Conservation (phyloP, 139 green algal genomes). For the Marvania coccoides region DNA sequence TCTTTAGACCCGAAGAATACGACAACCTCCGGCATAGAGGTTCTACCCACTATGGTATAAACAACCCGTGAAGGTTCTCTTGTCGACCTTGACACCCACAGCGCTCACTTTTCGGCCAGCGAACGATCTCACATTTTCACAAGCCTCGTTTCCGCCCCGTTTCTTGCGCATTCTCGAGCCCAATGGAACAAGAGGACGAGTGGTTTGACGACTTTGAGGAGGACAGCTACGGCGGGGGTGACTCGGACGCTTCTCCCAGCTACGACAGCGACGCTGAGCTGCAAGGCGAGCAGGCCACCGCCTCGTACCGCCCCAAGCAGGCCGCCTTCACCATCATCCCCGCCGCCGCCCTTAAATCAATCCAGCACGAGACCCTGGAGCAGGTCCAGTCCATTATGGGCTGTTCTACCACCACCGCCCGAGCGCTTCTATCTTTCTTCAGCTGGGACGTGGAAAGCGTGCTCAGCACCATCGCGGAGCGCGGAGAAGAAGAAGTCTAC, state of each 20-base stretch:
- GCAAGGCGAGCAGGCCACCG: background rate
- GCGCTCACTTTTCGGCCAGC: no score
- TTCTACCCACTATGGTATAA: no score
- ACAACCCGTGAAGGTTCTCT: no score
- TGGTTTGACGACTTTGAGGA: conserved; percentile 23
- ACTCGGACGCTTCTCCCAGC: background rate
- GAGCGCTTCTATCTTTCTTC: conserved; percentile 67
- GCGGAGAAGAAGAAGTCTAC: conserved; percentile 33
- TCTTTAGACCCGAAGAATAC: no score
- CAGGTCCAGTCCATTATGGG: conserved; percentile 53
- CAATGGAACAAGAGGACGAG: conserved; percentile 1
- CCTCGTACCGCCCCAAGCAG: background rate
- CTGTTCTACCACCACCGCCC: conserved; percentile 39
- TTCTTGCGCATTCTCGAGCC: background rate
- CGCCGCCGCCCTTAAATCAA: background rate
- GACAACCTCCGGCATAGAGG: no score
- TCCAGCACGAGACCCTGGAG: conserved; percentile 48
- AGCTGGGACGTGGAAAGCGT: conserved; percentile 35
- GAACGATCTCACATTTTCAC: no score
- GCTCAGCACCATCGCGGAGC: conserved; percentile 31
- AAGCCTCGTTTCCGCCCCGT: no score
- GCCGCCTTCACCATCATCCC: background rate
- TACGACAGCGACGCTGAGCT: background rate
- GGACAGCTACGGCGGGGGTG: background rate
- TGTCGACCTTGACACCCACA: no score